Base-by-base conservation (phyloP, 805 yeast genomes). In the Jamesozyma gamospora region DNA sequence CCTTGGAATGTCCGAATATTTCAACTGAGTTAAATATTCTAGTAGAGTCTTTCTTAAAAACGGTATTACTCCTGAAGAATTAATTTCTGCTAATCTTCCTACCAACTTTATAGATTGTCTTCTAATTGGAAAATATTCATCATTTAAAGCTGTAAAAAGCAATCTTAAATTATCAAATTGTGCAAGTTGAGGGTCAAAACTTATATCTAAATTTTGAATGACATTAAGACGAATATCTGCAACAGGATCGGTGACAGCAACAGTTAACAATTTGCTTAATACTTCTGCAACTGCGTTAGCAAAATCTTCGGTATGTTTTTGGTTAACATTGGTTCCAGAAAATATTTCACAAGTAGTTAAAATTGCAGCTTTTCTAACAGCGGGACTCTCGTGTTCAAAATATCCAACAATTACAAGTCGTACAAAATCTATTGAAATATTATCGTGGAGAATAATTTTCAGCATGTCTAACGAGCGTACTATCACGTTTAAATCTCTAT, bases 11-110 rank as follows among this genome's bases (percentile, higher is more conserved):
- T 81, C 77, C 2, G 95, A 82, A 57, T 79, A 87, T 51, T 87
- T 94, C 37, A 92, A 65, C 43, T 84, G 83, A 0, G 96, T 86
- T 34, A 94, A 60, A 12, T 88, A 67, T 56, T 90, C 96, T 33
- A 92, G 76, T 45, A 94, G 63, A 0, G 90, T 77, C 56, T 86
- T 90, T 49, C 97, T 71, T 39, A 92, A 67, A 0, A 94, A 84
- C 0, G 99, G 98, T 29, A 90, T 87, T 46, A 92, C 84, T 59
- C 86, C 90, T 0, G 98, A 96, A 0, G 99, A 97, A 52, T 92
- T 92, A 31, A 86, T 80, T 2, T 75, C 63, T 0, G 95, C 81
- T 14, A 92, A 63, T 41, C 96, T 71, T 3, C 98, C 97, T 42
- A 92, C 75, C 10, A 88, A 72, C 36, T 70, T 71, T 27, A 90